Conservation (phyloP, 495 filamentous ascomycete species). For the Elasticomyces elasticus region DNA sequence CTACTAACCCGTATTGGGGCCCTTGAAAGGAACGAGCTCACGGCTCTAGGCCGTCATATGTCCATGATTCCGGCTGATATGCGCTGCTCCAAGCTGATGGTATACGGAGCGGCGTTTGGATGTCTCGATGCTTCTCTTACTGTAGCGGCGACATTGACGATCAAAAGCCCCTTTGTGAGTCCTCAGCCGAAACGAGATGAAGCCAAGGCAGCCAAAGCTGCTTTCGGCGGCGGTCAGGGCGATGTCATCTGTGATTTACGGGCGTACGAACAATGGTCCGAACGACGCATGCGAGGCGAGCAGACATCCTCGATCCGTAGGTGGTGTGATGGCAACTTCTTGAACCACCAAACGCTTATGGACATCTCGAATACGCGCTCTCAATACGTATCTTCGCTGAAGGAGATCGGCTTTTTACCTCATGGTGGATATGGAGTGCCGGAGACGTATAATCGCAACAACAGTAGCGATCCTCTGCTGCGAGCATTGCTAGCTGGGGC, state of each 20-base stretch:
- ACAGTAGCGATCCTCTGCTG: conserved; percentile 50
- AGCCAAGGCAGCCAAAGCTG: conserved; percentile 61
- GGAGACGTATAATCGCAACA: conserved; percentile 35
- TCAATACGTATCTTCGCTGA: conserved; percentile 77
- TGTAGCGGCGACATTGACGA: conserved; percentile 83
- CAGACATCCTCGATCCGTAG: conserved; percentile 54
- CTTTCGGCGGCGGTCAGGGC: conserved; percentile 67
- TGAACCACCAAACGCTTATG: conserved; percentile 69
- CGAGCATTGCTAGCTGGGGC: conserved; percentile 82
- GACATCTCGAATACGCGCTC: conserved; percentile 79
- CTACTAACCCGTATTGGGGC: conserved; percentile 80
- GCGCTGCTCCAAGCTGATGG: conserved; percentile 86
- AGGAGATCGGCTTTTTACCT: conserved; percentile 73
- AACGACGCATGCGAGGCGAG: conserved; percentile 43
- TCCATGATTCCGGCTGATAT: conserved; percentile 92
- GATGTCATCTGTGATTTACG: conserved; percentile 78
- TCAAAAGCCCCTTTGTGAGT: conserved; percentile 72
- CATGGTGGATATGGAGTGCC: conserved; percentile 33
- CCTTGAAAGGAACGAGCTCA: conserved; percentile 71
- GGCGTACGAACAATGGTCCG: conserved; percentile 74
- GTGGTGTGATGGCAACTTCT: conserved; percentile 82
- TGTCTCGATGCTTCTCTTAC: conserved; percentile 80
- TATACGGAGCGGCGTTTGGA: conserved; percentile 87
- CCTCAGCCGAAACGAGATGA: conserved; percentile 73
- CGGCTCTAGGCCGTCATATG: conserved; percentile 80